A percentile compares a stretch with the other conserved stretches of the same genome.
Evolutionary conservation across 1,139 yeast genomes (phyloP).

Genomic region (Geotrichum cucujoidarum): DNA sequence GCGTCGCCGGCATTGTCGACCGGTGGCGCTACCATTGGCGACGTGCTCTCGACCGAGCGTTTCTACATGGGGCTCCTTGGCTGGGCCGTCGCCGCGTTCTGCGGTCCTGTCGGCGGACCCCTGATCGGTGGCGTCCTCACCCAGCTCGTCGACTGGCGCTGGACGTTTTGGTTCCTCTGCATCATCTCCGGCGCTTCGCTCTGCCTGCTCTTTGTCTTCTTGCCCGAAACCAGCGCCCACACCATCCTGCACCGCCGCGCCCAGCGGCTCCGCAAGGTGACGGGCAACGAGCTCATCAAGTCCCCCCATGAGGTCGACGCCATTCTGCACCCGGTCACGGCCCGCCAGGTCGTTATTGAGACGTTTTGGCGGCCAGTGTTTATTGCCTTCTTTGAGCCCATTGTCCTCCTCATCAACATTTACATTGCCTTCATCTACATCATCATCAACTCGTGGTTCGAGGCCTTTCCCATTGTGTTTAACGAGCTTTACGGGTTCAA

Average conservation of each 20-base stretch:
- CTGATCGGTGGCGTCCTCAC: slow-evolving; percentile 56
- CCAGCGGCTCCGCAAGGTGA: slow-evolving; percentile 42
- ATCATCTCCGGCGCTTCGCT: slow-evolving; percentile 41
- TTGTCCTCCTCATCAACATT: slow-evolving; percentile 37
- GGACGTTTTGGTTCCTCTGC: slow-evolving; percentile 46
- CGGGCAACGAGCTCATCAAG: slow-evolving; percentile 41
- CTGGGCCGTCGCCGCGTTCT: slow-evolving; percentile 52
- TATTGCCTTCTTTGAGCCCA: slow-evolving; percentile 37
- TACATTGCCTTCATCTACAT: slow-evolving; percentile 54
- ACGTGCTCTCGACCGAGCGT: slow-evolving; percentile 34
- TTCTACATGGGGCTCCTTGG: slow-evolving; percentile 41
- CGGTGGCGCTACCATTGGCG: slow-evolving; percentile 83
- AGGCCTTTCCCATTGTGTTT: slow-evolving; percentile 57
- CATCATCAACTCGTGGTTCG: slow-evolving; percentile 53
- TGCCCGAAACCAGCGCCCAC: slow-evolving; percentile 51
- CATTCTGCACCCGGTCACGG: slow-evolving; percentile 23
- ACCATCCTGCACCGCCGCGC: slow-evolving; percentile 49
- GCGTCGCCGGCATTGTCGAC: slow-evolving; percentile 83
- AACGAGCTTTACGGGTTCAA: slow-evolving; percentile 45
- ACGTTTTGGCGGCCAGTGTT: slow-evolving; percentile 46
- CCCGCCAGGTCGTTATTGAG: slow-evolving; percentile 36
- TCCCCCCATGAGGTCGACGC: slow-evolving; percentile 40
- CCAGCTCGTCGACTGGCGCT: slow-evolving; percentile 34
- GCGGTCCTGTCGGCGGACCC: slow-evolving; percentile 66
- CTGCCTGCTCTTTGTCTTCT: slow-evolving; percentile 36